Base-by-base conservation (phyloP, 768 basidiomycete genomes). In the Boletus insuetus region DNA sequence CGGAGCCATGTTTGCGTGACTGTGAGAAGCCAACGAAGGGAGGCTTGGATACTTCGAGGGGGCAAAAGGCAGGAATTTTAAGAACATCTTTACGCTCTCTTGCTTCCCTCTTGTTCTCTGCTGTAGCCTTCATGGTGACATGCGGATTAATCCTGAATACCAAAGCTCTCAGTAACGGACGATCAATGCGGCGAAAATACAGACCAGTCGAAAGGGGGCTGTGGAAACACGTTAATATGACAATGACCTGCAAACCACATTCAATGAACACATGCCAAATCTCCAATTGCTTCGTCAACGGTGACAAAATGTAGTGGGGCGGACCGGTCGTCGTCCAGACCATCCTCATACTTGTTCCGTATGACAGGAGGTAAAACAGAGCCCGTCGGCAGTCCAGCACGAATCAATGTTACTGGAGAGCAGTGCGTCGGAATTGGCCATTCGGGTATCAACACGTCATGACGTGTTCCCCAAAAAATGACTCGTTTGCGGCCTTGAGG, bases 201-300 rank as follows among this genome's bases (percentile, higher is more conserved):
- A 50, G 54, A 83, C 89, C 89, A 91, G 53, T 91, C 86, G 70
- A 87, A 91, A 2, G 70, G 73, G 31, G 84, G 84, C 84, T 89
- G 39, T 41, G 34, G 45, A 29, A 47, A 57, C 24, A 49, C 2
- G 26, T 44, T 32, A 48, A 34, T 19, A 22, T 55, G 22, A 62
- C 44, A 46, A 56, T 22, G 39, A 51, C 38, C 35, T 43, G 44
- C 43, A 38, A 40, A 54, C 55, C 44, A 58, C 32, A 54, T 51
- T 38, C 35, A 53, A 56, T 26, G 39, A 45, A 29, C 12, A 74
- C 86, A 49, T 69, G 85, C 88, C 72, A 91, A 61, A 64, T 92
- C 89, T 14, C 76, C 72, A 49, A 88, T 84, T 4, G 89, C 86
- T 61, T 87, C 85, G 37, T 79, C 65, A 3, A 90, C 77, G 0